These are phyloP conservation scores for Kazachstania psychrophila DNA, from an alignment of 805 yeast genomes.

Conservation along the genomic window DNA sequence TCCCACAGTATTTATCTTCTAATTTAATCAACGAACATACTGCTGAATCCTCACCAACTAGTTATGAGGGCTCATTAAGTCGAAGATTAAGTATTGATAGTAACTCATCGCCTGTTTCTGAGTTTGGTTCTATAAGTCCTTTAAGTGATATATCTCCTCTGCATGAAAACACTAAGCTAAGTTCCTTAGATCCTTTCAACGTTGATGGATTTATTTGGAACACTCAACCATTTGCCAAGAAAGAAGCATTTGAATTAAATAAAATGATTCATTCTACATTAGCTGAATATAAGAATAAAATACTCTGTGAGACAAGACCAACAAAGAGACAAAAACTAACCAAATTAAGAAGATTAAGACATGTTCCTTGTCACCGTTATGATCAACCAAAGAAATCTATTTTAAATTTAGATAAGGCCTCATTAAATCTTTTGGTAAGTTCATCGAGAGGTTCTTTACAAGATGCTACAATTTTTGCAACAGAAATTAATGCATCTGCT, in stretches of 20 bases:
- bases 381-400: conserved; percentile 18
- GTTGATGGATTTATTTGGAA: conserved; percentile 6
- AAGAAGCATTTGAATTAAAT: conserved; percentile 13
- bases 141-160: conserved; percentile 16
- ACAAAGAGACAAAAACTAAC: conserved; percentile 1
- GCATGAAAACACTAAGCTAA: conserved; percentile 10
- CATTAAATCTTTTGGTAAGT: conserved; percentile 22
- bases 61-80: conserved; percentile 7
- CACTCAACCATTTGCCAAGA: conserved; percentile 5
- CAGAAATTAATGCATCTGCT: conserved; percentile 25
- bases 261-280: conserved; percentile 12
- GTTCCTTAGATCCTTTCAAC: conserved; percentile 11
- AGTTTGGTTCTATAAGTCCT: conserved; percentile 18
- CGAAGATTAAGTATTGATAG: conserved; percentile 7
- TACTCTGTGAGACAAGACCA: background rate
- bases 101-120: conserved; percentile 11
- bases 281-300: background rate
- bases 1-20: conserved; percentile 3
- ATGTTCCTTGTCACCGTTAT: conserved; percentile 14
- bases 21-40: background rate
- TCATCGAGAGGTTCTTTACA: conserved; percentile 24
- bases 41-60: background rate
- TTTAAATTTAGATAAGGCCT: conserved; percentile 10
- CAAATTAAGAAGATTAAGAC: conserved; percentile 1
- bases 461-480: conserved; percentile 29